Conservation (phyloP, 2,329 filamentous ascomycete genomes). For the Xylariaceae sp. region DNA sequence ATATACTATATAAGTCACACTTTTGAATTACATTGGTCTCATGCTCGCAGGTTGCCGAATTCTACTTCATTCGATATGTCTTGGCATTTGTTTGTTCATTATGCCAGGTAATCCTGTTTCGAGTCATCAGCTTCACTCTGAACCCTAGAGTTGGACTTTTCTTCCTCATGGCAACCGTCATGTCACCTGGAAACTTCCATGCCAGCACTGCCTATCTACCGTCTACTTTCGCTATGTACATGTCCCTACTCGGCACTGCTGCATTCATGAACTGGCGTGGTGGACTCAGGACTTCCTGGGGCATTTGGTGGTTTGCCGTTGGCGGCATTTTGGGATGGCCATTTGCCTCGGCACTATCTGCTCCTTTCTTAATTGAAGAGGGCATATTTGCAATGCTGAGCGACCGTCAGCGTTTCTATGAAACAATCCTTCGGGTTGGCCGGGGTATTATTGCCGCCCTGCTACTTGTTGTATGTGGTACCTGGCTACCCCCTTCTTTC, state of each 20-base stretch:
- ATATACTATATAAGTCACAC: slow-evolving; percentile 10
- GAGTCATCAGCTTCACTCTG: slow-evolving; percentile 73
- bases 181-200: slow-evolving; percentile 92
- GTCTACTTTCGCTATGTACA: slow-evolving; percentile 97
- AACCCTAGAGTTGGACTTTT: slow-evolving; percentile 84
- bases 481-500: background rate
- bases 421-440: slow-evolving; percentile 62
- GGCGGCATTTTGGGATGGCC: slow-evolving; percentile 92
- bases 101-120: slow-evolving; percentile 81
- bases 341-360: slow-evolving; percentile 80
- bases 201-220: slow-evolving; percentile 85
- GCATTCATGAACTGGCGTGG: slow-evolving; percentile 90
- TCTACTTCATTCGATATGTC: slow-evolving; percentile 80
- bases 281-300: slow-evolving; percentile 76
- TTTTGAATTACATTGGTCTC: slow-evolving; percentile 10
- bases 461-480: slow-evolving; percentile 65
- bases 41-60: slow-evolving; percentile 63
- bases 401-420: slow-evolving; percentile 60
- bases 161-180: slow-evolving; percentile 75
- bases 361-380: slow-evolving; percentile 83
- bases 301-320: slow-evolving; percentile 87
- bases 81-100: slow-evolving; percentile 78
- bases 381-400: slow-evolving; percentile 58
- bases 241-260: slow-evolving; percentile 79
- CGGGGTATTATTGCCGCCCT: slow-evolving; percentile 70